Evolutionary conservation across 768 basidiomycete species (phyloP), one percentile per base, ranked within the genome.

Genomic region (Leccinum subgranulosum): DNA sequence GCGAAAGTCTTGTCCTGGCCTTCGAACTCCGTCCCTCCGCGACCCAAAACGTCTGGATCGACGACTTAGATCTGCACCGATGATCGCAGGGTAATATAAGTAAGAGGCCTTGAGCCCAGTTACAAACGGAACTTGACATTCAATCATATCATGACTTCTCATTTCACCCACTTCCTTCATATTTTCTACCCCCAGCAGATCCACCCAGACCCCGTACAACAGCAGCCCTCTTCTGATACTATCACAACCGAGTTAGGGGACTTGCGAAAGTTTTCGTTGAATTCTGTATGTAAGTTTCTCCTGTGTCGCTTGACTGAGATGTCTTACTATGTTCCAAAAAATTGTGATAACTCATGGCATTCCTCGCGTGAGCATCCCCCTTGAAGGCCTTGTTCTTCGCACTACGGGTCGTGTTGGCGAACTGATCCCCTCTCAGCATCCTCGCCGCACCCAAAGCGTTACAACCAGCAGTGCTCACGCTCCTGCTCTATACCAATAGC

Each of bases 401-500:
- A 47, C 46, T 4, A 39, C 36, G 4, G 15, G 17, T 39, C 36
- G n/a, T 0, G 9, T 25, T 25, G 15, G 15, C 25, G 28, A 6
- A 48, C 28, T 15, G 8, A 55, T 6, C 11, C 6, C 8, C 21
- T 29, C 10, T 21, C 47, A 67, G 66, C 12, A 31, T 62, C 47
- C 56, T 60, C n/a, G 25, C 59, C 1, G 59, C 56, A 15, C 58
- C 60, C 11, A 54, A 36, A 10, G n/a, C 14, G 4, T 50, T 67
- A 21, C 47, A 17, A 7, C 56, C 51, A 1, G 49, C 53, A 6
- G 54, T 59, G 0, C 53, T 70, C 9, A 53, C 60, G 0, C 60
- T 70, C 15, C 58, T 71, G 10, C 51, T 67, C 3, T 71, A 68
- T 36, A 70, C 65, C 10, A 62, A 65, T 49, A 69, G 51, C 21